Evolutionary conservation across 345 rosid species (phyloP).

Genomic region (Luvunga scandens): DNA sequence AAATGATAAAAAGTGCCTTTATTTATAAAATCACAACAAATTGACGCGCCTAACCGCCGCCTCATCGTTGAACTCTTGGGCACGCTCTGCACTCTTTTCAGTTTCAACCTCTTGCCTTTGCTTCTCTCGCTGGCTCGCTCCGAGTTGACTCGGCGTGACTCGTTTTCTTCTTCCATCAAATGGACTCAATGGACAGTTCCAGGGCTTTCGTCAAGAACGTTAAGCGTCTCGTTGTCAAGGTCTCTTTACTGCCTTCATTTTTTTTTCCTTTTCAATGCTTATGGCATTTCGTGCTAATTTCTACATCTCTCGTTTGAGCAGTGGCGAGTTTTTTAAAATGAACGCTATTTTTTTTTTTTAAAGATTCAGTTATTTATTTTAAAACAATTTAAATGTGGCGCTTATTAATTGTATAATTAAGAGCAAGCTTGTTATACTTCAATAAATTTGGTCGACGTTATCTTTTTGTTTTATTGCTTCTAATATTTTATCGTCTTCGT

Average conservation of each 20-base stretch:
- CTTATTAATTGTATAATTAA: not conserved
- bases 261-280: not conserved
- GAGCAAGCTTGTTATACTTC: not conserved
- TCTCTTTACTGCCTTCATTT: not conserved
- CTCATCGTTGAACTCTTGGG: not conserved
- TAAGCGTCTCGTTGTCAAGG: constrained; percentile 54
- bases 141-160: not conserved
- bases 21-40: not conserved
- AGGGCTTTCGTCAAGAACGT: constrained; percentile 47
- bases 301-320: not conserved
- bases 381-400: not conserved
- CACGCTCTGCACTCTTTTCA: not conserved
- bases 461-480: not conserved
- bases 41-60: constrained; percentile 8
- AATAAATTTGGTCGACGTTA: not conserved
- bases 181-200: constrained; percentile 28
- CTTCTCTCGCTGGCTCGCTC: not conserved
- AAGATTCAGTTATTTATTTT: not conserved
- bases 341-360: not conserved
- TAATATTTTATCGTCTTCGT: not conserved
- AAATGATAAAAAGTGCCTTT: not conserved
- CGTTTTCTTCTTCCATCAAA: not conserved
- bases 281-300: not conserved
- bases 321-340: not conserved
- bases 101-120: not conserved